A percentile compares a stretch with the other conserved stretches of the same genome.
Conservation (phyloP, 148 eudicot species). For the Rhododendron mucronatum region DNA sequence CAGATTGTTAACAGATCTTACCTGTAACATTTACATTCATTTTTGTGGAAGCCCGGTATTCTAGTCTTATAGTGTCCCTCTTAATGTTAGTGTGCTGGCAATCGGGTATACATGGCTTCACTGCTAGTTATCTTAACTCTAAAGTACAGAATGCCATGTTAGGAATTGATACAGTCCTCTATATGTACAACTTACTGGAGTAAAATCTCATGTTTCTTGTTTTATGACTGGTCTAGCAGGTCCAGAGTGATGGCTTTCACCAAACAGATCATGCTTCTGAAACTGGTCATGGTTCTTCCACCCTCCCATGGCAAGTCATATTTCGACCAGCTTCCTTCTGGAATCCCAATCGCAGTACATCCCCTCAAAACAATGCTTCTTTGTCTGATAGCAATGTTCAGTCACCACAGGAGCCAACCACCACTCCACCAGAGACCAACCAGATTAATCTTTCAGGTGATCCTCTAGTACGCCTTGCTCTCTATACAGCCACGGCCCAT, state of each 20-base stretch:
- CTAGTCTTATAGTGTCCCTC: neutral
- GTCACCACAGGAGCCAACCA: slow-evolving; percentile 1
- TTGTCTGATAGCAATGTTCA: neutral
- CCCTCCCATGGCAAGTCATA: slow-evolving; percentile 30
- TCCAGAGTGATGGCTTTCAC: slow-evolving; percentile 9
- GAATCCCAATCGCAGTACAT: slow-evolving; percentile 4
- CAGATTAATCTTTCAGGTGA: slow-evolving; percentile 36
- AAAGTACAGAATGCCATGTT: neutral
- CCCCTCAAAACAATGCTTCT: slow-evolving; percentile 2
- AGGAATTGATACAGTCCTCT: neutral
- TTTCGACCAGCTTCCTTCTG: slow-evolving; percentile 31
- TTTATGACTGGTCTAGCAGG: slow-evolving; percentile 13
- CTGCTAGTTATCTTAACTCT: neutral
- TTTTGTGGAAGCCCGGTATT: neutral
- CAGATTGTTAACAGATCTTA: neutral
- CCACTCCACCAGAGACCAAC: slow-evolving; percentile 4
- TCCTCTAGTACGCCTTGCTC: slow-evolving; percentile 70
- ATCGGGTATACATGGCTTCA: neutral
- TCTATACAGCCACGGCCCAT: slow-evolving; percentile 91
- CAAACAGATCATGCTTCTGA: slow-evolving; percentile 21
- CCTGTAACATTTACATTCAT: neutral
- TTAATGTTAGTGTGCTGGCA: neutral
- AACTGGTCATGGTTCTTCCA: slow-evolving; percentile 5
- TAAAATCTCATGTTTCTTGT: neutral
- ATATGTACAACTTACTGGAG: neutral